Evolutionary conservation across 352 stramenopile genomes (phyloP), one percentile per base, ranked within the genome.

Genomic region (Globisporangium sylvaticum): DNA sequence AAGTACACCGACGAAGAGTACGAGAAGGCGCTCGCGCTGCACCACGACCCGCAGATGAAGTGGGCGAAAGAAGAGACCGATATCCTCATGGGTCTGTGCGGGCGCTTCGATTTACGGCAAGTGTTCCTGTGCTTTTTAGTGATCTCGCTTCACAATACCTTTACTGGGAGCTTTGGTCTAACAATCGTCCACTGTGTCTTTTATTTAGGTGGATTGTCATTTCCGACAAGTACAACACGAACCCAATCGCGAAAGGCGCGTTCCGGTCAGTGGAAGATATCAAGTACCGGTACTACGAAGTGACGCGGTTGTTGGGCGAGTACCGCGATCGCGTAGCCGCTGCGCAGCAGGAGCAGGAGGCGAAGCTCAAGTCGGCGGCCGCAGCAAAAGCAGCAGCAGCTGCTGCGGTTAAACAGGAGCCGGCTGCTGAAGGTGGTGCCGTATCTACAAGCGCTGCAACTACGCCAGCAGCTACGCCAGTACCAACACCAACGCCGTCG

Each of bases 231-330:
- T 91, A 85, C 64, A 88, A 87, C 62, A 69, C 72, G 4, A 72
- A 76, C 7, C 61, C 76, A 15, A 72, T 80, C 39, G 70, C 67
- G 29, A 85, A 79, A 68, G 65, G 64, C 3, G 61, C 72, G 20
- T 48, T 56, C 10, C 68, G 80, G 34, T 86, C 80, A 8, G 65
- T 90, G 20, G 81, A 92, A 58, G 83, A 90, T 59, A 81, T 90
- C 32, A 92, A 90, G 65, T 89, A 89, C 58, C 74, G 83, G 15
- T 90, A 90, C 62, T 89, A 92, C 57, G 81, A 91, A 58, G 72
- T 77, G 46, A 77, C 76, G 18, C 69, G 77, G 54, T 58, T 88
- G 20, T 44, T 91, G 2, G 67, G 66, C 29, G 81, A 87, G 54
- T 74, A 77, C 39, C 65, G 74, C 31, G 76, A 84, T 56, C 31